Base-by-base conservation (phyloP, 2,329 filamentous ascomycete genomes). In the Periconia sp. region DNA sequence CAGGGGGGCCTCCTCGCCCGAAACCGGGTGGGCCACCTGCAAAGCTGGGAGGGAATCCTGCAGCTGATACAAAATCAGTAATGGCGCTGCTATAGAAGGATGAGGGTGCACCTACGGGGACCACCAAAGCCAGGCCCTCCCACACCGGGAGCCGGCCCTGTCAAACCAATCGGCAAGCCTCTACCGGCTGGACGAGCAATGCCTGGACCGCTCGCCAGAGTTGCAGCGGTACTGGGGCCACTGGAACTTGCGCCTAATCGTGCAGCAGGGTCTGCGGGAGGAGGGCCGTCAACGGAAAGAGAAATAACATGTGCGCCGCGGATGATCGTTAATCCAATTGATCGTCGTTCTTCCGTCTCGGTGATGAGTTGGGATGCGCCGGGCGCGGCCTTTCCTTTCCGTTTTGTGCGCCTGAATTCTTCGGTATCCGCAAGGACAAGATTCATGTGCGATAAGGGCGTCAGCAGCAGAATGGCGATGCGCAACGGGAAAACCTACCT, bases 401-500 rank as follows among this genome's bases (percentile, higher is more conserved):
- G 63, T 57, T 66, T 63, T 52, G 64, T 69, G 42, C 66, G 63
- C 52, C 67, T 62, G 57, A 70, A 70, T 55, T 70, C 67, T 84
- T 99, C 94, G 64, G 94, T 97, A 72, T 99, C 94, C 77, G 93
- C 94, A 59, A 99, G 89, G 58, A 99, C 94, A 62, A 99, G 85
- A 76, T 99, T 99, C 94, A 99, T 99, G 78, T 99, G 94, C 92
- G 96, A 62, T 49, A 20, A 45, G 42, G 37, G 27, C 17, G 31
- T 71, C 31, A 73, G 63, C 27, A 47, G 18, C 17, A 33, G 30
- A 11, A 23, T 17, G 1, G 13, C 43, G 23, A 15, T 11, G 33
- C 37, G 15, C 37, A 33, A 40, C 11, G 47, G 46, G 3, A 45
- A 58, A 49, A 14, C 52, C 61, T 77, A 93, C 91, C 85, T 97